Base-by-base conservation (phyloP, 768 basidiomycete species). In the Hypholoma sublateritium region DNA sequence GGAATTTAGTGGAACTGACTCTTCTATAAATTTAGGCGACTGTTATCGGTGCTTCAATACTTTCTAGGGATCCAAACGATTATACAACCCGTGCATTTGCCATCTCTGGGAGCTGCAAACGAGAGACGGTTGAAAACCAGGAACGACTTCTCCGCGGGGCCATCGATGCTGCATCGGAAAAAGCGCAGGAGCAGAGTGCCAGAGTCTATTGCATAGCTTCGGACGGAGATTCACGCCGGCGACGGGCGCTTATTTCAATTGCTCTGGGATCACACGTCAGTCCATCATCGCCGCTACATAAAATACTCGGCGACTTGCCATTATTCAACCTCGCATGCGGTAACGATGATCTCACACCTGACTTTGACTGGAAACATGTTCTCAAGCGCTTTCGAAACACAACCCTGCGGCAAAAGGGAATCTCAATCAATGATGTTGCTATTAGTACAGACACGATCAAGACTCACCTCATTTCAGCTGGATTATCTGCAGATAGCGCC, bases 281-380 rank as follows among this genome's bases (percentile, higher is more conserved):
- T 35, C 9, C 25, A 4, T 24, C 22, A 13, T 13, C 28, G 1
- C 34, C 5, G 7, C 11, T 51, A 16, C 32, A 28, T 24, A 2
- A 50, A 12, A 36, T 35, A 9, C n/a, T 32, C 21, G 32, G 28
- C 4, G 32, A 16, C 12, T 32, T 53, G 11, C 51, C 41, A 2
- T 39, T 53, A 2, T 52, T 57, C 24, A 69, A 73, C 51, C 54
- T 67, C 7, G 32, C 59, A 6, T 64, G 65, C 39, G 69, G 71
- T 4, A 54, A 59, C 9, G 59, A 71, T 47, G 69, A 66, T 21
- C 21, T 70, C 12, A 69, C 71, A 0, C 39, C 49, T 8, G 71
- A 72, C 41, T 68, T 67, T 36, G 69, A 72, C 50, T 69, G 60
- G 51, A 67, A 69, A 46, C 71, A 72, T 52, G 61, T 69, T 37